These are phyloP conservation scores for Paraphoma chrysanthemicola DNA, from an alignment of 2,329 filamentous ascomycete species.

Conservation along the genomic window DNA sequence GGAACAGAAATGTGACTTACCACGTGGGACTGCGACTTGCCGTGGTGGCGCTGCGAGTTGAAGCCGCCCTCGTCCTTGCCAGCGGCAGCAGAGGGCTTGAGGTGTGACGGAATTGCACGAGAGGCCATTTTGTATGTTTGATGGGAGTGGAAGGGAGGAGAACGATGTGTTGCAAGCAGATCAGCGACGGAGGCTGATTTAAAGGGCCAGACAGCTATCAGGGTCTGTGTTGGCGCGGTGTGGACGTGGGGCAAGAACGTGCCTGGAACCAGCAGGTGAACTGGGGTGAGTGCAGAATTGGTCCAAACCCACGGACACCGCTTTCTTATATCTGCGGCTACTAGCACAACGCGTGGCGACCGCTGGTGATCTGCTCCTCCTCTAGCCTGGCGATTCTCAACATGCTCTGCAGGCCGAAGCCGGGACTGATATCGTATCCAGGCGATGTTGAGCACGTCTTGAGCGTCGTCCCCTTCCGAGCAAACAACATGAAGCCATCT, in stretches of 20 bases:
- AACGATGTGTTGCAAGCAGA: conserved; percentile 15
- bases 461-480: not conserved
- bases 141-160: conserved; percentile 2
- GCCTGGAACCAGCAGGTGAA: conserved; percentile 23
- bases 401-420: not conserved
- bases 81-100: conserved; percentile 67
- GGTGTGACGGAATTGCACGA: conserved; percentile 79
- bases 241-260: conserved; percentile 34
- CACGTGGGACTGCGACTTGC: conserved; percentile 86
- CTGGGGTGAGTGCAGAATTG: conserved; percentile 15
- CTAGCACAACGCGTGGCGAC: conserved; percentile 2
- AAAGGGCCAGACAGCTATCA: conserved; percentile 25
- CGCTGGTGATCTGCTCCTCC: conserved; percentile 1
- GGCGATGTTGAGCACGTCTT: not conserved
- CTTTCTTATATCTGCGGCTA: conserved; percentile 3
- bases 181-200: conserved; percentile 27
- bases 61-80: conserved; percentile 55
- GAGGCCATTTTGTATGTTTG: conserved; percentile 67
- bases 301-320: conserved; percentile 14
- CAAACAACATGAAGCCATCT: not conserved
- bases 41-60: conserved; percentile 71
- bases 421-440: not conserved
- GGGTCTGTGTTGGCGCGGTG: conserved; percentile 13
- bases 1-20: conserved; percentile 60
- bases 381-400: conserved; percentile 4